These are phyloP conservation scores for Epichloe amarillans DNA, from an alignment of 2,329 filamentous ascomycete genomes.

Conservation along the genomic window DNA sequence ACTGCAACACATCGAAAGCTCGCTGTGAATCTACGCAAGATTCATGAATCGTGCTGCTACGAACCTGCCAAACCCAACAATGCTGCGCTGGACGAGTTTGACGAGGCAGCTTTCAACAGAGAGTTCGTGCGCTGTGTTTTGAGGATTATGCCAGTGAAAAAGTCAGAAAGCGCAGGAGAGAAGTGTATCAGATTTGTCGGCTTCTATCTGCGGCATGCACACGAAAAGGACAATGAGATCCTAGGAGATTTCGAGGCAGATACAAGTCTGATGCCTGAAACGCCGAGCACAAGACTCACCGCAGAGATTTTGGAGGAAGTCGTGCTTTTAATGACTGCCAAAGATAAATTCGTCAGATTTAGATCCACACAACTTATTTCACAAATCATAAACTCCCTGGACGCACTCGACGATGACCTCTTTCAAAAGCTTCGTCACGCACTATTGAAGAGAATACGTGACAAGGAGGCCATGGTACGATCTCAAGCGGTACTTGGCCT, in stretches of 20 bases:
- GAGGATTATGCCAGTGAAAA: conserved; percentile 81
- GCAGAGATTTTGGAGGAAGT: conserved; percentile 60
- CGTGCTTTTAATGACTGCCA: conserved; percentile 64
- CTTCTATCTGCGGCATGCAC: conserved; percentile 65
- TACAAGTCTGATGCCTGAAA: conserved; percentile 61
- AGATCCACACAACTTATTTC: conserved; percentile 80
- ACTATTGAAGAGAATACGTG: conserved; percentile 72
- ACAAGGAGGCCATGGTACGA: conserved; percentile 87
- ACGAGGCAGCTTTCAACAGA: conserved; percentile 74
- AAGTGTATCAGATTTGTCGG: conserved; percentile 74
- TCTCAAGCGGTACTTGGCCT: conserved; percentile 85
- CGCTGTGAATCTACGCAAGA: conserved; percentile 72
- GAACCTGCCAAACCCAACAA: conserved; percentile 42
- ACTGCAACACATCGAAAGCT: conserved; percentile 85
- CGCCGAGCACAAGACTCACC: conserved; percentile 69
- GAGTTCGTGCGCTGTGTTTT: conserved; percentile 77
- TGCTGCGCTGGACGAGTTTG: conserved; percentile 49
- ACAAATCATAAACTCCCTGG: conserved; percentile 83
- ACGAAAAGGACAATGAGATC: conserved; percentile 57
- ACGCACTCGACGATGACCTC: conserved; percentile 81
- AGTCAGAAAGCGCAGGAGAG: conserved; percentile 80
- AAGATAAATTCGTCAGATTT: conserved; percentile 88
- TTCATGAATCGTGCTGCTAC: conserved; percentile 75
- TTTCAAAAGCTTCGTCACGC: conserved; percentile 72
- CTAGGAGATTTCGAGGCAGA: conserved; percentile 53